phyloP scores from a whole-genome alignment of 495 filamentous ascomycete genomes.

The Aspergillus sclerotioniger region DNA sequence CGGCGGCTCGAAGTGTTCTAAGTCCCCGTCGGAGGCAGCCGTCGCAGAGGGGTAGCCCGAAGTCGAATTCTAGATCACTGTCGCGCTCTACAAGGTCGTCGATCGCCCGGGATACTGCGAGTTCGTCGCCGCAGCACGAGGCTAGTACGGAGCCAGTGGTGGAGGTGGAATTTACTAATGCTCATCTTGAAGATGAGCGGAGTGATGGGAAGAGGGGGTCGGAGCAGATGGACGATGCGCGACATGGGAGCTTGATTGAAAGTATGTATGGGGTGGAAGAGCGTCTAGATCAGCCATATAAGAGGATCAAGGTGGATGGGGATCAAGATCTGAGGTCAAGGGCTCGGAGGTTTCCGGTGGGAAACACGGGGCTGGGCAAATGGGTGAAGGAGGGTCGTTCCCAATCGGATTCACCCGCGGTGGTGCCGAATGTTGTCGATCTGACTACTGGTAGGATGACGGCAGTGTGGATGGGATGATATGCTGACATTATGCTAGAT shows the following conservation, averaged over 20 bases:
- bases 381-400: constrained; percentile 58
- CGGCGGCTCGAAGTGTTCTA: constrained; percentile 23
- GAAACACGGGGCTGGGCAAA: constrained; percentile 58
- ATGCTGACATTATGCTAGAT: constrained; percentile 17
- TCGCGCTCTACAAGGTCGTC: constrained; percentile 9
- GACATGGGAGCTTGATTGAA: constrained; percentile 54
- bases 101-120: constrained; percentile 8
- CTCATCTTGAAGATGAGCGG: constrained; percentile 21
- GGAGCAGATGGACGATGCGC: constrained; percentile 28
- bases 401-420: constrained; percentile 26
- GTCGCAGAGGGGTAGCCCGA: constrained; percentile 9
- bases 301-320: constrained; percentile 62
- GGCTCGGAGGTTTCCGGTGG: constrained; percentile 42
- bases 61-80: constrained; percentile 10
- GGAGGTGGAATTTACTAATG: constrained; percentile 29
- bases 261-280: constrained; percentile 68
- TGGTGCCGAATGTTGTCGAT: constrained; percentile 54
- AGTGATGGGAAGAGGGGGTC: constrained; percentile 31
- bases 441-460: constrained; percentile 54
- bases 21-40: constrained; percentile 16
- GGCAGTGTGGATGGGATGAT: neutral
- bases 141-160: constrained; percentile 18
- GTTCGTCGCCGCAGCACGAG: constrained; percentile 11
- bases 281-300: constrained; percentile 59
- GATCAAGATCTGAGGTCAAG: constrained; percentile 10